Evolutionary conservation across 495 filamentous ascomycete genomes (phyloP).

Genomic region (Jackrogersella minutella): DNA sequence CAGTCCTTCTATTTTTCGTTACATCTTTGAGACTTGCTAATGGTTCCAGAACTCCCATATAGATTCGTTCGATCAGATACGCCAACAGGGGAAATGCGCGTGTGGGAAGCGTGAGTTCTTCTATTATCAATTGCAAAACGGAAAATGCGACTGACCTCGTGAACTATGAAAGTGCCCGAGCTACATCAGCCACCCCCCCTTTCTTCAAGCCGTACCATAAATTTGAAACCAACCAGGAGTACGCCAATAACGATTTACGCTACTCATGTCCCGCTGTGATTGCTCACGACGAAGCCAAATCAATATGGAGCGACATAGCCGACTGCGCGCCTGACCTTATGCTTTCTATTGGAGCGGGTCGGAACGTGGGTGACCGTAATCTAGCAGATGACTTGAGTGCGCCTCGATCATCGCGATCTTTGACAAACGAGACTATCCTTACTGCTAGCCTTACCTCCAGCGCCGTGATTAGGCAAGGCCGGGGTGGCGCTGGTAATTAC

Average conservation of each 20-base stretch:
- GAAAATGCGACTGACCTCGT: constrained; percentile 28
- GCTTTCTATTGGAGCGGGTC: constrained; percentile 57
- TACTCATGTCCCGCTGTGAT: constrained; percentile 58
- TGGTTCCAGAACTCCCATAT: constrained; percentile 41
- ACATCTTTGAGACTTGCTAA: background rate
- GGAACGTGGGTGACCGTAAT: constrained; percentile 37
- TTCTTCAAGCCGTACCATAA: constrained; percentile 59
- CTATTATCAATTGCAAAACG: background rate
- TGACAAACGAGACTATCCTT: constrained; percentile 37
- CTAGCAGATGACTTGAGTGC: constrained; percentile 24
- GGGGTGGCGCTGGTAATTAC: constrained; percentile 40
- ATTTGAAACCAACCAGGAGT: constrained; percentile 46
- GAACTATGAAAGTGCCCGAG: constrained; percentile 45
- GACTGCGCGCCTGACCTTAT: constrained; percentile 54
- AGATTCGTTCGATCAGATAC: constrained; percentile 55
- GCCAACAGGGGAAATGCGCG: constrained; percentile 52
- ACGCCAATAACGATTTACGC: constrained; percentile 55
- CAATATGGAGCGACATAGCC: constrained; percentile 55
- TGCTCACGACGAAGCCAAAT: constrained; percentile 56
- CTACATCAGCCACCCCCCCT: constrained; percentile 58
- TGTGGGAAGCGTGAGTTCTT: constrained; percentile 61
- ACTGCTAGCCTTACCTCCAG: constrained; percentile 11
- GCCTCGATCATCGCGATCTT: constrained; percentile 24
- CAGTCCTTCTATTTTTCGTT: background rate
- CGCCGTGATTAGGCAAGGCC: constrained; percentile 41